Evolutionary conservation across 352 stramenopile species (phyloP).

Genomic region (Pythium biforme): DNA sequence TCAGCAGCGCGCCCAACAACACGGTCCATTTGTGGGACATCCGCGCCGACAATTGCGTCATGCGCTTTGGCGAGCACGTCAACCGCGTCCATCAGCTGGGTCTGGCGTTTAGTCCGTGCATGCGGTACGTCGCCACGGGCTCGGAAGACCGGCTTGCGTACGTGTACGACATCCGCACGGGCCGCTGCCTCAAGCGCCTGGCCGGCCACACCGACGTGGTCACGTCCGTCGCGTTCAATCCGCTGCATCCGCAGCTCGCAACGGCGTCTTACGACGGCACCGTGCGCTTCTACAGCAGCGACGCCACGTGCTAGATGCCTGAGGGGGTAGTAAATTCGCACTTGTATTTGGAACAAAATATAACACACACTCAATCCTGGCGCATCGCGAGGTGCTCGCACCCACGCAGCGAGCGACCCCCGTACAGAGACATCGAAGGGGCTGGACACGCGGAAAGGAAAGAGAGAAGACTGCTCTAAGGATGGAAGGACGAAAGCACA

Average conservation of each 20-base stretch:
- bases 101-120: slow-evolving; percentile 84
- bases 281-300: slow-evolving; percentile 42
- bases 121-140: slow-evolving; percentile 87
- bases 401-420: slow-evolving; percentile 1
- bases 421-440: slow-evolving; percentile 5
- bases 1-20: slow-evolving; percentile 69
- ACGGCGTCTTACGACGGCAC: slow-evolving; percentile 73
- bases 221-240: slow-evolving; percentile 77
- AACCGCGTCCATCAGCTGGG: slow-evolving; percentile 80
- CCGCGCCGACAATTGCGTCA: slow-evolving; percentile 80
- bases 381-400: slow-evolving; percentile 23
- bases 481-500: neutral
- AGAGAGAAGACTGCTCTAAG: slow-evolving; percentile 20
- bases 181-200: slow-evolving; percentile 56
- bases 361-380: slow-evolving; percentile 39
- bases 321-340: slow-evolving; percentile 24
- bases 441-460: slow-evolving; percentile 2
- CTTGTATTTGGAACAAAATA: slow-evolving; percentile 42
- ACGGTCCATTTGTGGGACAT: slow-evolving; percentile 86
- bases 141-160: slow-evolving; percentile 83
- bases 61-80: slow-evolving; percentile 80
- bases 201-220: slow-evolving; percentile 74
- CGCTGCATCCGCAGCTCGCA: slow-evolving; percentile 74
- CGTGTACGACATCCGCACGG: slow-evolving; percentile 86
- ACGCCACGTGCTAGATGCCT: neutral